Percentiles rank a stretch among this genome's conserved stretches.
These are phyloP conservation scores for Leishmania lainsoni DNA, from an alignment of 208 protist species.

Conservation along the genomic window DNA sequence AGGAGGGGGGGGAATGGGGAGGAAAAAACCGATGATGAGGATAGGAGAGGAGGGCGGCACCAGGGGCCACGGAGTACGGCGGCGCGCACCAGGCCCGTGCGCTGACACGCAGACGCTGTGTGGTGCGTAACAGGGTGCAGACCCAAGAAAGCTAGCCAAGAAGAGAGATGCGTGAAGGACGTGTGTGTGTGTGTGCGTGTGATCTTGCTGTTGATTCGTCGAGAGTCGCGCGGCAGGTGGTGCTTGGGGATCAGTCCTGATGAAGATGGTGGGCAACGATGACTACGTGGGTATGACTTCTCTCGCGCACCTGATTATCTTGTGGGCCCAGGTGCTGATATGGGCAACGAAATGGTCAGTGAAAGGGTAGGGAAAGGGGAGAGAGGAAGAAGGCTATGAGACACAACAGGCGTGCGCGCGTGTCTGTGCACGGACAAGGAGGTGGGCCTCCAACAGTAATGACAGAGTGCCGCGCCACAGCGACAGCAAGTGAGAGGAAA, in stretches of 20 bases:
- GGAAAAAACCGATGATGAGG: no score
- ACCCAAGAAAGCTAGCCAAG: background rate
- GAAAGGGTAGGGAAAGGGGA: background rate
- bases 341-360: background rate
- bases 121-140: background rate
- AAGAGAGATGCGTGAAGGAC: background rate
- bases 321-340: background rate
- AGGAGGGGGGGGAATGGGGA: no score
- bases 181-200: background rate
- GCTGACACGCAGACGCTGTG: no score
- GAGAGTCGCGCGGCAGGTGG: background rate
- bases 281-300: background rate
- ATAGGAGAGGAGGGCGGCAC: no score
- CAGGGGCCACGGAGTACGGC: no score
- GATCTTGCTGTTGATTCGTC: background rate
- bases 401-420: background rate
- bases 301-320: no score
- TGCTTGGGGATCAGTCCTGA: background rate
- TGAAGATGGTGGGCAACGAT: background rate
- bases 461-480: constrained; percentile 13
- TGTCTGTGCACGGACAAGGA: background rate
- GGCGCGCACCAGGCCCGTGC: no score
- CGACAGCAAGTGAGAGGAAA: background rate
- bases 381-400: background rate
- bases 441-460: background rate